phyloP scores from a whole-genome alignment of 306 rosid species.

The Prunus campanulata region DNA sequence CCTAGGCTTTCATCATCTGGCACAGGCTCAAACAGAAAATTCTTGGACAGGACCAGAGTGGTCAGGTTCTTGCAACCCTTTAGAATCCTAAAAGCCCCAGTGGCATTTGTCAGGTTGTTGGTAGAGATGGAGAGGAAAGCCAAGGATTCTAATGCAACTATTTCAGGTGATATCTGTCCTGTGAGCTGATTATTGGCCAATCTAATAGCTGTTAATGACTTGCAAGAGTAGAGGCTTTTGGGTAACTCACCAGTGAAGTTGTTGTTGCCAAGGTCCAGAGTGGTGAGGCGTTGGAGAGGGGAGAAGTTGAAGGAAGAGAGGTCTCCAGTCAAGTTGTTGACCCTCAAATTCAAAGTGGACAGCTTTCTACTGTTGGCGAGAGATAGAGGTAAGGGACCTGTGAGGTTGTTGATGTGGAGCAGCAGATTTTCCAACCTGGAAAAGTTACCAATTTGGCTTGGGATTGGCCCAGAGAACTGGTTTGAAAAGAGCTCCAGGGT shows the following conservation, averaged over 20 bases:
- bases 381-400: constrained; percentile 63
- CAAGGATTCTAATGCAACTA: constrained; percentile 53
- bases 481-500: constrained; percentile 76
- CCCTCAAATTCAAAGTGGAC: constrained; percentile 64
- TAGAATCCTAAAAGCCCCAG: constrained; percentile 61
- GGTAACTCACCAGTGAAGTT: constrained; percentile 67
- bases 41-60: constrained; percentile 58
- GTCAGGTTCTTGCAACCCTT: constrained; percentile 61
- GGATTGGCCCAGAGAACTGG: constrained; percentile 50
- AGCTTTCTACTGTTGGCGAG: constrained; percentile 66
- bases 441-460: constrained; percentile 60
- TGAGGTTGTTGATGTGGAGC: constrained; percentile 70
- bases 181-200: constrained; percentile 56
- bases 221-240: constrained; percentile 68
- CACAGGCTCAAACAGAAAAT: constrained; percentile 49
- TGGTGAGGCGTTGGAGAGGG: constrained; percentile 40
- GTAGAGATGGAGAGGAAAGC: constrained; percentile 72
- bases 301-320: constrained; percentile 74
- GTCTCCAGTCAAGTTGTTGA: constrained; percentile 60
- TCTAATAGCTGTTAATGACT: constrained; percentile 71
- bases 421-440: constrained; percentile 50
- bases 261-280: constrained; percentile 83
- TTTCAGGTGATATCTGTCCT: constrained; percentile 64
- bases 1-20: constrained; percentile 47
- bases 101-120: constrained; percentile 55